phyloP scores from a whole-genome alignment of 495 filamentous ascomycete genomes.

The Articulospora tetracladia region DNA sequence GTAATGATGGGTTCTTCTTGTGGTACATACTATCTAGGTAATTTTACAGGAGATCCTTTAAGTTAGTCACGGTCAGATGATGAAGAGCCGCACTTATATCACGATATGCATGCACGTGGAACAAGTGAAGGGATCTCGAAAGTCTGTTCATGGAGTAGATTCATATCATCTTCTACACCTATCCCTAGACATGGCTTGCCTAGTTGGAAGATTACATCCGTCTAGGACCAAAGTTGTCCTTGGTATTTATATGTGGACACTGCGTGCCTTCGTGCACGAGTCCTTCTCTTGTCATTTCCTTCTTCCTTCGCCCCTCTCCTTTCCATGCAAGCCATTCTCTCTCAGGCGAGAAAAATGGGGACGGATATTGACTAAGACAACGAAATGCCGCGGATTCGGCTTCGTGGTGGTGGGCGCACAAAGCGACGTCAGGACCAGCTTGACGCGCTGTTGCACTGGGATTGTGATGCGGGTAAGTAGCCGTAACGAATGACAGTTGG shows the following conservation, averaged over 20 bases:
- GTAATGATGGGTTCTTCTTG: too few species aligned
- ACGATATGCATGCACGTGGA: too few species aligned
- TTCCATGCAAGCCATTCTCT: slow-evolving; percentile 11
- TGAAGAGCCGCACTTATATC: too few species aligned
- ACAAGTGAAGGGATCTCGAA: too few species aligned
- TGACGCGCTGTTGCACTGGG: slow-evolving; percentile 3
- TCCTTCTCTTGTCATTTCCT: slow-evolving; percentile 3
- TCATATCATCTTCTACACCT: slow-evolving; percentile 22
- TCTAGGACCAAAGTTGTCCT: slow-evolving; percentile 1
- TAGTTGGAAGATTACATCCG: background rate
- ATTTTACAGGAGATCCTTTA: too few species aligned
- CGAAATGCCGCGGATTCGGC: slow-evolving; percentile 26
- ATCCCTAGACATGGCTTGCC: background rate
- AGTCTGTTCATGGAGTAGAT: slow-evolving; percentile 18
- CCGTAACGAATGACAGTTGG: slow-evolving; percentile 24
- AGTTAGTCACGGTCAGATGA: too few species aligned
- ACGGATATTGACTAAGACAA: slow-evolving; percentile 13
- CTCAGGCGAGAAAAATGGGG: slow-evolving; percentile 5
- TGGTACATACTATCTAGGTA: too few species aligned
- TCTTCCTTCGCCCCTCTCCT: slow-evolving; percentile 17
- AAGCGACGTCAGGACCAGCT: slow-evolving; percentile 18
- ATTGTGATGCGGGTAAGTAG: slow-evolving; percentile 10
- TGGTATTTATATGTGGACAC: background rate
- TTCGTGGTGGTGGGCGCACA: slow-evolving; percentile 17
- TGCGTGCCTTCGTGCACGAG: slow-evolving; percentile 15